Percentiles rank a stretch among this genome's conserved stretches.
Evolutionary conservation across 2,329 filamentous ascomycete genomes (phyloP).

Genomic region (Botryosphaeria agaves): DNA sequence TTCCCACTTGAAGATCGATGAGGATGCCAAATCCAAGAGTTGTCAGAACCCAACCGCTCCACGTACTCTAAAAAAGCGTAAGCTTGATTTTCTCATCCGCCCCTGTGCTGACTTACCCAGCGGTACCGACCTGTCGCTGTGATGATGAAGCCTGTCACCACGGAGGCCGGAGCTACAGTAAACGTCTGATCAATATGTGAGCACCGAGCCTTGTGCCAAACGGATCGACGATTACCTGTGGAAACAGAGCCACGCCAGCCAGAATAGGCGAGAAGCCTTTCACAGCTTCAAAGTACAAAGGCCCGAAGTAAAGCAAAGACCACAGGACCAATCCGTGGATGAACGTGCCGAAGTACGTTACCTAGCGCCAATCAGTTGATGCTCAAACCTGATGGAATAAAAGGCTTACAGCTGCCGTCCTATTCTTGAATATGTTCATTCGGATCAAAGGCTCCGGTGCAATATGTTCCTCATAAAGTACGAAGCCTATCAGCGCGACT

Average conservation of each 20-base stretch:
- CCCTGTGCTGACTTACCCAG: too few species aligned
- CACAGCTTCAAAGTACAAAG: slow-evolving; percentile 23
- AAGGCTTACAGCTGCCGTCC: slow-evolving; percentile 32
- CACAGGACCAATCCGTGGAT: slow-evolving; percentile 5
- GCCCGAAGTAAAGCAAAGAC: slow-evolving; percentile 22
- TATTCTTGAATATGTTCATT: slow-evolving; percentile 28
- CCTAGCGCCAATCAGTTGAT: too few species aligned
- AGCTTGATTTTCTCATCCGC: too few species aligned
- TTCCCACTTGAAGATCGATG: slow-evolving; percentile 30
- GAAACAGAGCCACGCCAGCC: slow-evolving; percentile 21
- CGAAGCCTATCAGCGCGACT: slow-evolving; percentile 32
- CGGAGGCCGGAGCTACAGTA: slow-evolving; percentile 8
- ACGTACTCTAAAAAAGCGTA: too few species aligned
- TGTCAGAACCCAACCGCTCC: slow-evolving; percentile 42
- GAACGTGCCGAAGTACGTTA: neutral
- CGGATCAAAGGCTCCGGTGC: slow-evolving; percentile 33
- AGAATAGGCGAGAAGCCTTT: slow-evolving; percentile 20
- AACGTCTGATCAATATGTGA: too few species aligned
- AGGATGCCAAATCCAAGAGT: slow-evolving; percentile 41
- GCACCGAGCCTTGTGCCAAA: too few species aligned
- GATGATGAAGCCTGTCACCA: slow-evolving; percentile 12
- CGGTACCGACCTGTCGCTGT: slow-evolving; percentile 12
- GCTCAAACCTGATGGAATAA: too few species aligned
- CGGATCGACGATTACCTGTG: too few species aligned
- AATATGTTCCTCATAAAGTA: slow-evolving; percentile 35